Evolutionary conservation across 2,329 filamentous ascomycete genomes (phyloP), one percentile per base, ranked within the genome.

Genomic region (Ampelomyces quisqualis): DNA sequence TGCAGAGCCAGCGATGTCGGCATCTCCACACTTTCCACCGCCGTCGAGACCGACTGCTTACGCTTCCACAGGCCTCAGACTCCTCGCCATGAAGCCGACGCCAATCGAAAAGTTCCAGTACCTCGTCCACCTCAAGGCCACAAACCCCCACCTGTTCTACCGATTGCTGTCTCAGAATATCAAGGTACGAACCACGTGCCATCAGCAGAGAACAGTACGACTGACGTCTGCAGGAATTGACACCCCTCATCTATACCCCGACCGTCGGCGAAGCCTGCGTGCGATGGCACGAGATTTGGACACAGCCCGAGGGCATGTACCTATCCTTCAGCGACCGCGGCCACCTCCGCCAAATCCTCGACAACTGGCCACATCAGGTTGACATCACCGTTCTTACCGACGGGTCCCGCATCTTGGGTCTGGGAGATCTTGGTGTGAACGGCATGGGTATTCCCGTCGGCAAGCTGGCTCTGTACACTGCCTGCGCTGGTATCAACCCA

Each of bases 361-460:
- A 83, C 64, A 97, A 97, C 72, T 98, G 93, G 93, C 90, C 89
- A 19, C 85, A 93, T 52, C 82, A 89, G 53, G 91, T 95, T 21
- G 89, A 96, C 70, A 98, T 98, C 65, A 95, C 90, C 64, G 90
- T 95, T 67, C 85, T 98, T 58, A 97, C 93, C 11, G 93, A 98
- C 68, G 93, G 93, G 47, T 96, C 90, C 34, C 86, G 93, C 54
- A 96, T 85, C 69, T 83, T 90, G 43, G 91, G 93, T 63, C 82
- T 98, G 24, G 93, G 93, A 58, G 93, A 98, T 71, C 80, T 97
- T 42, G 93, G 93, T 57, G 85, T 98, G 55, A 96, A 96, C 70
- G 93, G 93, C 63, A 95, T 97, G 76, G 93, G 93, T 55, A 98
- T 98, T 70, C 90, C 93, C 48, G 91, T 98, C 57, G 93, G 93